phyloP scores from a whole-genome alignment of 305 asterid species.

The Fraxinus sp. region DNA sequence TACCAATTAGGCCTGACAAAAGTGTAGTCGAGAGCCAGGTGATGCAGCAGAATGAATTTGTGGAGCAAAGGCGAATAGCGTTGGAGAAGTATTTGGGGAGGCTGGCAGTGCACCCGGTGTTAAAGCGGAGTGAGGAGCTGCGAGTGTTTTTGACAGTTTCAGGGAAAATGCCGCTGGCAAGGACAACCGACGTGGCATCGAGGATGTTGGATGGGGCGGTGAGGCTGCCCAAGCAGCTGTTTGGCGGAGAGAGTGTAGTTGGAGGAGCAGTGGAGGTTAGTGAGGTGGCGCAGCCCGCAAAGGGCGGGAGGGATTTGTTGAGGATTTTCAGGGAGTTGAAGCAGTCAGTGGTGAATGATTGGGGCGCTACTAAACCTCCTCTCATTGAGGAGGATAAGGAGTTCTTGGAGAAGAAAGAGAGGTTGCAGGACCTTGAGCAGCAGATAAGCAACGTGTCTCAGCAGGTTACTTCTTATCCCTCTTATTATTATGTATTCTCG shows the following conservation, averaged over 20 bases:
- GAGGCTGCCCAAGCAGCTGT: slow-evolving; percentile 60
- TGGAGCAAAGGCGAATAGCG: slow-evolving; percentile 81
- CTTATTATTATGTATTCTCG: slow-evolving; percentile 2
- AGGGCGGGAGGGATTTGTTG: slow-evolving; percentile 75
- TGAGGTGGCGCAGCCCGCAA: slow-evolving; percentile 66
- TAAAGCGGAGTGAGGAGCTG: slow-evolving; percentile 71
- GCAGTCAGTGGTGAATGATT: slow-evolving; percentile 85
- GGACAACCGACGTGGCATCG: slow-evolving; percentile 58
- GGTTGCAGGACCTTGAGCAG: slow-evolving; percentile 77
- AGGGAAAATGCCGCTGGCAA: slow-evolving; percentile 51
- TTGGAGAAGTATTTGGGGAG: slow-evolving; percentile 82
- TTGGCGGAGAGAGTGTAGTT: slow-evolving; percentile 40
- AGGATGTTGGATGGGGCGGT: slow-evolving; percentile 66
- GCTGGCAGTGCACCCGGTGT: slow-evolving; percentile 67
- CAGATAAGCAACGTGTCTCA: slow-evolving; percentile 84
- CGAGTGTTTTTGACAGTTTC: slow-evolving; percentile 55
- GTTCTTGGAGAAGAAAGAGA: slow-evolving; percentile 67
- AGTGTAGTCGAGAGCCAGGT: slow-evolving; percentile 92
- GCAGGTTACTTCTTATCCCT: slow-evolving; percentile 59
- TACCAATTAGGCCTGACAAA: slow-evolving; percentile 94
- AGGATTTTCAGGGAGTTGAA: slow-evolving; percentile 81
- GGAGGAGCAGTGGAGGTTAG: slow-evolving; percentile 38
- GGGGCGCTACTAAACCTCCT: slow-evolving; percentile 77
- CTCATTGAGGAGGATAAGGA: slow-evolving; percentile 82
- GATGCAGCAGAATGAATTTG: slow-evolving; percentile 83